phyloP scores from a whole-genome alignment of 805 yeast genomes.

The Diddensiella santjacobensis region DNA sequence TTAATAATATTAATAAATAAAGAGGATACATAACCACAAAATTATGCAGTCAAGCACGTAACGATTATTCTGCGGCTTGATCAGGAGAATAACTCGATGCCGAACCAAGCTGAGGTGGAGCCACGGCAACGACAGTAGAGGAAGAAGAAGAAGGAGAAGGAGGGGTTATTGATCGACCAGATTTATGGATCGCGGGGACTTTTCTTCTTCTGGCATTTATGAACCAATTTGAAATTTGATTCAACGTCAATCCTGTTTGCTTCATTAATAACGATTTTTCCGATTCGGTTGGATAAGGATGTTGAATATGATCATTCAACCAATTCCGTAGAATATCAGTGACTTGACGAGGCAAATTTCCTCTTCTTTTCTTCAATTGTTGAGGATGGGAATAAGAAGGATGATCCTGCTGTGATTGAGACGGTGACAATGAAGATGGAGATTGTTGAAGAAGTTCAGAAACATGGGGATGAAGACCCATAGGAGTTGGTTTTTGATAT shows the following conservation, averaged over 20 bases:
- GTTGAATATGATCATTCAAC: constrained; percentile 68
- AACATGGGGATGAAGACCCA: not conserved
- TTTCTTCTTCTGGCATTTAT: constrained; percentile 81
- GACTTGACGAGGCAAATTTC: constrained; percentile 75
- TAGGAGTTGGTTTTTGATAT: not conserved
- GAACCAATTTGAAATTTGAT: constrained; percentile 83
- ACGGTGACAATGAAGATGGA: not conserved
- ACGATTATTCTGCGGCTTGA: too few relatives aligned
- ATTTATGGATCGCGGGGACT: constrained; percentile 37
- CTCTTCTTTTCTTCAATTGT: constrained; percentile 41
- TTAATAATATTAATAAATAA: not conserved
- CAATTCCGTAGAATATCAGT: constrained; percentile 68
- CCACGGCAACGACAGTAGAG: not conserved
- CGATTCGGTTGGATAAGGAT: constrained; percentile 80
- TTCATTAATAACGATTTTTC: constrained; percentile 68
- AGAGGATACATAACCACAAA: too few relatives aligned
- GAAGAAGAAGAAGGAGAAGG: constrained; percentile 1
- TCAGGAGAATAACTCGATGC: constrained; percentile 1
- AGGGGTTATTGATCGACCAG: not conserved
- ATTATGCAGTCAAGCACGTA: too few relatives aligned
- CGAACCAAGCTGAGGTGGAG: not conserved
- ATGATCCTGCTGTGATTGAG: not conserved
- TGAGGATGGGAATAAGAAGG: not conserved
- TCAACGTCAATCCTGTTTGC: constrained; percentile 73
- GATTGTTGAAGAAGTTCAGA: not conserved